phyloP scores from a whole-genome alignment of 2,329 filamentous ascomycete genomes.

The Fusarium irregulare region DNA sequence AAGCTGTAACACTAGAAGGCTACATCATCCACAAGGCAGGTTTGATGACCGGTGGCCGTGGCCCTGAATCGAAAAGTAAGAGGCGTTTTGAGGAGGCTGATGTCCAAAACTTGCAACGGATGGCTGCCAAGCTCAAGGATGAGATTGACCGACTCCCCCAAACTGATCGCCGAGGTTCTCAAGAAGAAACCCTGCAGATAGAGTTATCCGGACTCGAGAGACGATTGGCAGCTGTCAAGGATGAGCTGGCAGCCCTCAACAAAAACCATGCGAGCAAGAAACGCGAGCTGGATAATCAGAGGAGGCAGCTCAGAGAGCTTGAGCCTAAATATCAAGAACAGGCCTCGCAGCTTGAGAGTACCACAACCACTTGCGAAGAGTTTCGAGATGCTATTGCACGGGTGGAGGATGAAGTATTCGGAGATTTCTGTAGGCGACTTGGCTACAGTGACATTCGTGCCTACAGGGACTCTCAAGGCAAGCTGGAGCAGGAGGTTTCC shows the following conservation, averaged over 20 bases:
- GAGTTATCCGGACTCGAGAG: constrained; percentile 85
- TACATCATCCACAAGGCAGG: constrained; percentile 97
- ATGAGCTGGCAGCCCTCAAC: constrained; percentile 81
- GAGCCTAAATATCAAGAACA: constrained; percentile 83
- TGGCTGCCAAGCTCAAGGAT: constrained; percentile 78
- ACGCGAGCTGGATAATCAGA: constrained; percentile 80
- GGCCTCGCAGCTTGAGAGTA: constrained; percentile 72
- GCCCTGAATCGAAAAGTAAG: constrained; percentile 79
- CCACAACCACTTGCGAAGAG: constrained; percentile 61
- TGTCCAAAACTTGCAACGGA: constrained; percentile 82
- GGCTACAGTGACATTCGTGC: constrained; percentile 91
- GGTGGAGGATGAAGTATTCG: constrained; percentile 90
- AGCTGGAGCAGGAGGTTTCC: constrained; percentile 87
- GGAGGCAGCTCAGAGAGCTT: constrained; percentile 78
- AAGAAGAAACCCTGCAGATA: constrained; percentile 83
- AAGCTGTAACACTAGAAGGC: constrained; percentile 95
- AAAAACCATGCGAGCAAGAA: constrained; percentile 87
- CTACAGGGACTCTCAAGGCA: constrained; percentile 94
- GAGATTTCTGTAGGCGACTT: constrained; percentile 84
- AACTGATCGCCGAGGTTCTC: constrained; percentile 76
- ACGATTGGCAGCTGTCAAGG: constrained; percentile 75
- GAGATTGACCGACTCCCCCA: constrained; percentile 86
- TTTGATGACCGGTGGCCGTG: constrained; percentile 94
- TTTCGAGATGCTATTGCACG: constrained; percentile 74
- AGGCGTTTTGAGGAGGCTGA: constrained; percentile 91